These are phyloP conservation scores for Corynespora cassiicola DNA, from an alignment of 2,329 filamentous ascomycete species.

Conservation along the genomic window DNA sequence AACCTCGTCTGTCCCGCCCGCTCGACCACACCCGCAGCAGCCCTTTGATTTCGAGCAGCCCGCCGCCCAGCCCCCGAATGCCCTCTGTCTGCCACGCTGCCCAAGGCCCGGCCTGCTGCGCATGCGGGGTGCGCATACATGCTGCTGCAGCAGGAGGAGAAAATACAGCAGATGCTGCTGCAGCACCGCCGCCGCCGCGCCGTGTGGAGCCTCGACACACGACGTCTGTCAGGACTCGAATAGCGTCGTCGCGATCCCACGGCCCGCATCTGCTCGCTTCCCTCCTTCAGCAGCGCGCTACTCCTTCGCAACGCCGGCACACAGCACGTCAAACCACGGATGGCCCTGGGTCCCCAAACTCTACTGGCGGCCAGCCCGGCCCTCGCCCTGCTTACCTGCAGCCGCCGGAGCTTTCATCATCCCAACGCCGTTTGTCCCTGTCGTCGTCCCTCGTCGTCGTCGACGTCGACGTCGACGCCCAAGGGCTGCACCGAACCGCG, in stretches of 20 bases:
- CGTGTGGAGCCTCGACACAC: too few species aligned
- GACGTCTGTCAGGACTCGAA: too few species aligned
- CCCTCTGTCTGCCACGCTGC: too few species aligned
- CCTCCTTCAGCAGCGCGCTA: constrained; percentile 19
- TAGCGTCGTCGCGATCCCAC: too few species aligned
- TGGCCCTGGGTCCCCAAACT: constrained; percentile 13
- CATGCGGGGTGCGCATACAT: too few species aligned
- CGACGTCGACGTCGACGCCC: too few species aligned
- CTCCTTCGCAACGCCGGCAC: constrained; percentile 3
- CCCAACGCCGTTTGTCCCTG: background rate
- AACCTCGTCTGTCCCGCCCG: constrained; percentile 3
- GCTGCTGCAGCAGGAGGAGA: too few species aligned
- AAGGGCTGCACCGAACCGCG: too few species aligned
- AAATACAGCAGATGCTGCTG: too few species aligned
- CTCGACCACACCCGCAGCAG: constrained; percentile 2
- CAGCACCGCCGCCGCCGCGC: too few species aligned
- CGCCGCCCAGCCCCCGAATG: too few species aligned
- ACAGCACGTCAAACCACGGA: constrained; percentile 26
- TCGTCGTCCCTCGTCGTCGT: background rate
- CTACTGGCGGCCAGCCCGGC: constrained; percentile 2
- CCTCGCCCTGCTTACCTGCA: constrained; percentile 4
- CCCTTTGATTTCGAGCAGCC: background rate
- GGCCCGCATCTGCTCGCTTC: constrained; percentile 25
- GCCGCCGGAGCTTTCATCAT: background rate
- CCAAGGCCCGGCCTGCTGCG: too few species aligned